Percentiles rank a stretch among this genome's conserved stretches.
phyloP scores from a whole-genome alignment of 345 rosid species.

The Jatropha curcas region DNA sequence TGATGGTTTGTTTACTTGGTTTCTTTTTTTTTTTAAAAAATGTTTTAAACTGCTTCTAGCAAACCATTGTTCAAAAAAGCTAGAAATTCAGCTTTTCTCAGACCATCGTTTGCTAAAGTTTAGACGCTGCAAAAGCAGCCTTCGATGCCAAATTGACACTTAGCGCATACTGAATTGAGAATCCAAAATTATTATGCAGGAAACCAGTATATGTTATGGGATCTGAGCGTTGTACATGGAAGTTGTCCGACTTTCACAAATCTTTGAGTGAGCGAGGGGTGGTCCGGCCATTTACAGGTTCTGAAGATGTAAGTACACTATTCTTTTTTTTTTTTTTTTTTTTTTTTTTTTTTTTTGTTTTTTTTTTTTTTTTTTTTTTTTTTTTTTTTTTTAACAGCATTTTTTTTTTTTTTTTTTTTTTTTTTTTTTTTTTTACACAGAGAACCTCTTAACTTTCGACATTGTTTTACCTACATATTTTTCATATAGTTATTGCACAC shows the following conservation, averaged over 20 bases:
- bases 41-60: too few relatives aligned
- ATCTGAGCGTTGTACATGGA: slow-evolving; percentile 88
- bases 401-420: too few relatives aligned
- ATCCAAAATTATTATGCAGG: slow-evolving; percentile 37
- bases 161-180: not conserved
- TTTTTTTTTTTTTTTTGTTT: not conserved
- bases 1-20: not conserved
- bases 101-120: too few relatives aligned
- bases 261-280: slow-evolving; percentile 82
- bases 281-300: slow-evolving; percentile 75
- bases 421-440: too few relatives aligned
- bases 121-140: too few relatives aligned
- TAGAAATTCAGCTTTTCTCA: too few relatives aligned
- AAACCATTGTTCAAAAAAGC: too few relatives aligned
- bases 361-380: not conserved
- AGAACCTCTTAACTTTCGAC: not conserved
- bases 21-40: too few relatives aligned
- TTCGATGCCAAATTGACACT: too few relatives aligned
- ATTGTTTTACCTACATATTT: not conserved
- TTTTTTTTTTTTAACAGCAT: too few relatives aligned
- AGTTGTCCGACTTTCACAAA: slow-evolving; percentile 78
- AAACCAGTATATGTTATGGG: slow-evolving; percentile 92
- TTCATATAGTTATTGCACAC: not conserved
- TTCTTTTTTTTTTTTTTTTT: not conserved
- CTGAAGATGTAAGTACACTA: slow-evolving; percentile 80